Evolutionary conservation across 768 basidiomycete genomes (phyloP).

Genomic region (Pleurotus sapidus): DNA sequence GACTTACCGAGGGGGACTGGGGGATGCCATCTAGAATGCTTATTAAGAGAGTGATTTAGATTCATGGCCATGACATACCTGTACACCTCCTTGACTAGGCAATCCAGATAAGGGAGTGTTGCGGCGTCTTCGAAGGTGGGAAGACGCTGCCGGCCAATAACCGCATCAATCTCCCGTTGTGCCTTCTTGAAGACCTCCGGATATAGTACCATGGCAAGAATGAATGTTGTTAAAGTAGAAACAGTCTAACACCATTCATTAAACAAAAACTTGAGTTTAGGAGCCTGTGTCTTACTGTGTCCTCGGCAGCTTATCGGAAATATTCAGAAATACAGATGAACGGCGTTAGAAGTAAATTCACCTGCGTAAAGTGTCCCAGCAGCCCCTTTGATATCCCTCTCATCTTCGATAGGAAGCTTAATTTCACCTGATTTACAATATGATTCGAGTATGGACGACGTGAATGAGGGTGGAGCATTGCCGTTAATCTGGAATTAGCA

Average conservation of each 20-base stretch:
- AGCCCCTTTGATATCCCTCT: slow-evolving; percentile 54
- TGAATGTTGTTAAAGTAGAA: slow-evolving; percentile 44
- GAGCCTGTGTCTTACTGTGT: slow-evolving; percentile 25
- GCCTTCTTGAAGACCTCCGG: slow-evolving; percentile 46
- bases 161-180: slow-evolving; percentile 50
- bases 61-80: slow-evolving; percentile 27
- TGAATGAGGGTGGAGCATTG: slow-evolving; percentile 40
- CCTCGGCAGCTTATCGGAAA: slow-evolving; percentile 31
- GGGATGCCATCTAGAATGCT: slow-evolving; percentile 39
- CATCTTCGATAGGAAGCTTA: slow-evolving; percentile 35
- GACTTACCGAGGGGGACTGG: slow-evolving; percentile 37
- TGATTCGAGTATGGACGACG: slow-evolving; percentile 39
- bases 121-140: slow-evolving; percentile 43
- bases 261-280: slow-evolving; percentile 5
- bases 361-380: slow-evolving; percentile 51
- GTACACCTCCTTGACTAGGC: slow-evolving; percentile 44
- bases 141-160: slow-evolving; percentile 41
- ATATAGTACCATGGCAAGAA: slow-evolving; percentile 52
- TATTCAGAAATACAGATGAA: neutral
- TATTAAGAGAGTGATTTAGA: slow-evolving; percentile 3
- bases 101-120: slow-evolving; percentile 45
- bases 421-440: slow-evolving; percentile 31
- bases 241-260: slow-evolving; percentile 37
- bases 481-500: slow-evolving; percentile 33
- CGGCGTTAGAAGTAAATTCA: slow-evolving; percentile 19